Percentiles rank a stretch among this genome's conserved stretches.
phyloP scores from a whole-genome alignment of 169 alveolate species.

The Condylostoma magnum region DNA sequence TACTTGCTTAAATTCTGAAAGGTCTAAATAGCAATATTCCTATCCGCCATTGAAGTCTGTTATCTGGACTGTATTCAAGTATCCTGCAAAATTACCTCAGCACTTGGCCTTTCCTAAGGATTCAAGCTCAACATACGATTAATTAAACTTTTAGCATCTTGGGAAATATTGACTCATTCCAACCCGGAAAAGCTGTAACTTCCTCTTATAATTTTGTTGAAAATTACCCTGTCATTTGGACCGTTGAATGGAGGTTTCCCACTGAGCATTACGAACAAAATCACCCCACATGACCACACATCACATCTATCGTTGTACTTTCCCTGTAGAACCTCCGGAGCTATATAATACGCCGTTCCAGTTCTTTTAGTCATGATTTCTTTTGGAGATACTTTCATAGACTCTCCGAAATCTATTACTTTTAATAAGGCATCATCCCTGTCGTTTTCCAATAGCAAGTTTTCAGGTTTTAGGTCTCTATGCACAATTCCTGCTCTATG shows the following conservation, averaged over 20 bases:
- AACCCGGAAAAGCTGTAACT: slow-evolving; percentile 30
- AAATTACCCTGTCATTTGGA: slow-evolving; percentile 43
- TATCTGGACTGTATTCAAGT: neutral
- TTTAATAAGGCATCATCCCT: slow-evolving; percentile 35
- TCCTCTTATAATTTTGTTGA: slow-evolving; percentile 35
- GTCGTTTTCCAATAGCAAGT: slow-evolving; percentile 52
- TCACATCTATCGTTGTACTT: slow-evolving; percentile 33
- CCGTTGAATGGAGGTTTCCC: slow-evolving; percentile 56
- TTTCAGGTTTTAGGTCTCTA: slow-evolving; percentile 65
- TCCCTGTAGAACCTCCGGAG: slow-evolving; percentile 44
- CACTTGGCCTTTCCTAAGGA: slow-evolving; percentile 33
- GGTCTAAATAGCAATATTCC: neutral
- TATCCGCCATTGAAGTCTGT: neutral
- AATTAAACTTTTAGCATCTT: slow-evolving; percentile 44
- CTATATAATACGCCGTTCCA: slow-evolving; percentile 80
- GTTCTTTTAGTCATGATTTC: slow-evolving; percentile 69
- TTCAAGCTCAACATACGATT: slow-evolving; percentile 30
- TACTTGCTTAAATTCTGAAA: neutral
- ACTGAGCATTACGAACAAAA: slow-evolving; percentile 36
- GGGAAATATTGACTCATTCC: slow-evolving; percentile 1
- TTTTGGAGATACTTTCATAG: slow-evolving; percentile 65
- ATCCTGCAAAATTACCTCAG: slow-evolving; percentile 7
- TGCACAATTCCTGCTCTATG: slow-evolving; percentile 54
- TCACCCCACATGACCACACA: slow-evolving; percentile 49
- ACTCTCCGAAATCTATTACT: slow-evolving; percentile 88